These are phyloP conservation scores for Neoboletus brunneissimus DNA, from an alignment of 768 basidiomycete genomes.

Conservation along the genomic window DNA sequence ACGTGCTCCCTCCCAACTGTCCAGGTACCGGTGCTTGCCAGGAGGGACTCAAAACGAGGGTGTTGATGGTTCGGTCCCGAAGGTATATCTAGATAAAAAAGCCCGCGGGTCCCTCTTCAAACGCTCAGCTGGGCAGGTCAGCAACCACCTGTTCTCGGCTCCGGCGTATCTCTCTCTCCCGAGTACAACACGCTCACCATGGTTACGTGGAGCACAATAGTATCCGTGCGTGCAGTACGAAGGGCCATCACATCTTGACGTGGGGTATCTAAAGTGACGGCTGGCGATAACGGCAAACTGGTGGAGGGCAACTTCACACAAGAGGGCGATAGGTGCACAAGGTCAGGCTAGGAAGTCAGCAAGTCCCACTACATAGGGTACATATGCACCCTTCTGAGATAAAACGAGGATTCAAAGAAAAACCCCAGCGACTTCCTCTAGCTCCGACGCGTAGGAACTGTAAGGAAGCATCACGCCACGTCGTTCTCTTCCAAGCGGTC, in stretches of 20 bases:
- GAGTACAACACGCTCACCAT: neutral
- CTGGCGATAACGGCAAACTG: neutral
- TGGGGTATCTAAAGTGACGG: neutral
- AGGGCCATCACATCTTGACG: neutral
- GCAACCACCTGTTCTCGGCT: neutral
- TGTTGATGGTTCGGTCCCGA: neutral
- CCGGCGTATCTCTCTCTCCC: neutral
- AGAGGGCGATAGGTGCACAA: neutral
- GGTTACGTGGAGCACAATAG: neutral
- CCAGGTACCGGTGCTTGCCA: neutral
- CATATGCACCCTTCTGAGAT: neutral
- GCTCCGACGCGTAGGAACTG: neutral
- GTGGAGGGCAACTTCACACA: neutral
- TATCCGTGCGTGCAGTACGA: neutral
- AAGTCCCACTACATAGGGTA: neutral
- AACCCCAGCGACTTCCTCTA: neutral
- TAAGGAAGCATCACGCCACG: neutral
- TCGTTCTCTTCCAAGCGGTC: neutral
- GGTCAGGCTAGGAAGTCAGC: neutral
- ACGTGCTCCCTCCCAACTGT: neutral
- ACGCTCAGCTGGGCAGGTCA: neutral
- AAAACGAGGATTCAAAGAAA: neutral
- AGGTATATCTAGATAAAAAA: neutral
- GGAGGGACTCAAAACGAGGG: neutral
- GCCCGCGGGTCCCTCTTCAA: neutral